Base-by-base conservation (phyloP, 2,329 filamentous ascomycete species). In the Aspergillus pseudoglaucus region DNA sequence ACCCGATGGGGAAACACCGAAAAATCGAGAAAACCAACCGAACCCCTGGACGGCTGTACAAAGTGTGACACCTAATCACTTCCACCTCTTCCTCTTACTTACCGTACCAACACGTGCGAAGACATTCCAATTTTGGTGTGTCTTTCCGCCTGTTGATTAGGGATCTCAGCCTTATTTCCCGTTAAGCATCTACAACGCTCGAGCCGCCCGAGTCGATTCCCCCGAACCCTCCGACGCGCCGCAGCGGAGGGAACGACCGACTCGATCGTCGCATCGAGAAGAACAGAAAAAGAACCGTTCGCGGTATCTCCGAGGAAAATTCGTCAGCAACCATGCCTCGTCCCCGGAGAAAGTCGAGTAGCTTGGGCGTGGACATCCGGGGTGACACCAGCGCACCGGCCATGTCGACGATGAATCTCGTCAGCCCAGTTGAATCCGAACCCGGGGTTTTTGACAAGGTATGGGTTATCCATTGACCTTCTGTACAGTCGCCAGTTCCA, bases 321-420 rank as follows among this genome's bases (percentile, higher is more conserved):
- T 23, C 6, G n/a, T 22, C 37, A 39, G 37, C 23, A 33, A 42
- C 27, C 49, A 72, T 72, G 70, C 59, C 61, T 53, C 69, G 71
- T 50, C 61, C 67, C 44, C 66, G 70, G 52, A 64, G 70, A 55
- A 67, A 63, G 48, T 73, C 72, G 22, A 73, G 69, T 57, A 67
- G 63, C 52, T 61, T 75, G 47, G 72, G 72, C 47, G 72, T 62
- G 50, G 72, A 75, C 50, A 73, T 74, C 52, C 66, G 69, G 49
- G 72, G 72, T 39, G 72, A 74, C 53, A 75, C 72, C 35, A 67
- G 67, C 46, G 72, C 66, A 14, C 70, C 72, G 32, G 72, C 72
- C 18, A 66, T 74, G 57, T 72, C 72, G 22, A 75, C 71, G 33
- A 68, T 74, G 65, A 67, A 64, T 42, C 59, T 62, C 53, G 60